Evolutionary conservation across 805 yeast genomes (phyloP).

Genomic region (Suhomyces sp.): DNA sequence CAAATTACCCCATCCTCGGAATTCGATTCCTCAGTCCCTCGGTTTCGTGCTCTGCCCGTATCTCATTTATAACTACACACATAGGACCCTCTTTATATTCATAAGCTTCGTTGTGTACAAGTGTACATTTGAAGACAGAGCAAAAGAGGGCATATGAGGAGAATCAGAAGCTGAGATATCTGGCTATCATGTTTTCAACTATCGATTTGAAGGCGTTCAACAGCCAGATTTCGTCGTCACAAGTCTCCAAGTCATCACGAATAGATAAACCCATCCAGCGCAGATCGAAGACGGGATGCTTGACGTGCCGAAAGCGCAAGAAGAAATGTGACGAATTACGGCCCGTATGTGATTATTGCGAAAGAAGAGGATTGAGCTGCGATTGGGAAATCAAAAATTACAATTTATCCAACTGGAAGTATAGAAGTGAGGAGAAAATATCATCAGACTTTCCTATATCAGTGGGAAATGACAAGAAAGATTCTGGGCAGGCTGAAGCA

Average conservation of each 20-base stretch:
- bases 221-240: background rate
- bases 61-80: no score
- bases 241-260: background rate
- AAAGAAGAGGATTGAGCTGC: constrained; percentile 8
- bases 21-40: no score
- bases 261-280: constrained; percentile 3
- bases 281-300: constrained; percentile 13
- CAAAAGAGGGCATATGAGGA: no score
- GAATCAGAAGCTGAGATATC: no score
- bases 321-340: constrained; percentile 16
- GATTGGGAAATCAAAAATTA: constrained; percentile 11
- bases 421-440: background rate
- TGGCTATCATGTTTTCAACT: constrained; percentile 2
- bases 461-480: no score
- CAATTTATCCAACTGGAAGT: background rate
- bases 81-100: no score
- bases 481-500: background rate
- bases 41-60: no score
- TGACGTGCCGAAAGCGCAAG: constrained; percentile 11
- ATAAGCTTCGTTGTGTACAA: no score
- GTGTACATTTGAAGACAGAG: no score
- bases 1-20: no score
- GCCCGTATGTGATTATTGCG: constrained; percentile 12
- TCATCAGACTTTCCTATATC: no score
- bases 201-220: constrained; percentile 1